Base-by-base conservation (phyloP, 2,329 filamentous ascomycete genomes). In the Pseudogymnoascus sp. region DNA sequence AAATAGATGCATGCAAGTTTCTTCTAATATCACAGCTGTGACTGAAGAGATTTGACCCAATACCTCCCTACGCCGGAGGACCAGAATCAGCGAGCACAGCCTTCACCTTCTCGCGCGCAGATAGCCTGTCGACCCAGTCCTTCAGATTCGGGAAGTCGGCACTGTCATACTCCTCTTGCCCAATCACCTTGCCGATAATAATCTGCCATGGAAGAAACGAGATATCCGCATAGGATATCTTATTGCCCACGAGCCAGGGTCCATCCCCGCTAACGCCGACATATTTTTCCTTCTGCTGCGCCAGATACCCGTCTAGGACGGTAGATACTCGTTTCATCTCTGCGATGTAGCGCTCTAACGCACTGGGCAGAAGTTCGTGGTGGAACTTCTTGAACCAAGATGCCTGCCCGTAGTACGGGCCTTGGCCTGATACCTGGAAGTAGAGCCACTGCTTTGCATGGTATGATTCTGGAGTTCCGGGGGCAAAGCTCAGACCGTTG, bases 251-350 rank as follows among this genome's bases (percentile, higher is more conserved):
- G 9, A 36, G 35, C 35, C 35, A 36, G 4, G 10, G 35, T 5
- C 35, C 35, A 36, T 36, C 35, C 35, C 35, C 35, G 35, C 12
- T 36, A 36, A 10, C 35, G 2, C 35, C 9, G 35, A 4, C 35
- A 13, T 36, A 36, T 36, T 36, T 36, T 4, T 36, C 35, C 35
- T 36, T 36, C 35, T 36, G 10, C 35, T 36, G 35, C 9, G 9
- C 9, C 35, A 36, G 35, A 36, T 36, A 12, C 35, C 35, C 66
- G 6, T 83, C 77, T 25, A 84, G 64, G 2, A 83, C 79, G 1
- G 71, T 69, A 2, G 75, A 72, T 1, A 83, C 74, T 5, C 80
- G 75, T 13, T 73, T 71, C n/a, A 79, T 72, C 68, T 83, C 79
- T 7, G 76, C 74, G 10, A 66, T 65, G 69, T 83, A 84, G 6